Evolutionary conservation across 176 grass and related monocot species (phyloP).

Genomic region (Hsuehochloa calcarea): DNA sequence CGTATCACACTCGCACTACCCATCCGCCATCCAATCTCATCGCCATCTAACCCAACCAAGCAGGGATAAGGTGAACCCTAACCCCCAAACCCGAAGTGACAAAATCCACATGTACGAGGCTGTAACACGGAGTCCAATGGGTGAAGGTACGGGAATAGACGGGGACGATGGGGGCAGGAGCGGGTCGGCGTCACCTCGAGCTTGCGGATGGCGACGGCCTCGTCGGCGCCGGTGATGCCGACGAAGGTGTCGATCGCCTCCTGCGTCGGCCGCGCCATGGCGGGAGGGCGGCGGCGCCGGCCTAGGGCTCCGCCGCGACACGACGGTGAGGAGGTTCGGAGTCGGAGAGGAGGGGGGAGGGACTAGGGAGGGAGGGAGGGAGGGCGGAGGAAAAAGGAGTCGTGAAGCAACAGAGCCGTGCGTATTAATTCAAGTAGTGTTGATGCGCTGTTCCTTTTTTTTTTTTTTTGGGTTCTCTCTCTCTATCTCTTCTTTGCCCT

Average conservation of each 20-base stretch:
- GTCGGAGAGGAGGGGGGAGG: background rate
- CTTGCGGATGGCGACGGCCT: conserved; percentile 62
- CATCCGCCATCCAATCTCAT: background rate
- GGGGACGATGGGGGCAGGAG: background rate
- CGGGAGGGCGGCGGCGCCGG: background rate
- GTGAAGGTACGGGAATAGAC: background rate
- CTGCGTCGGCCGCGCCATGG: conserved; percentile 57
- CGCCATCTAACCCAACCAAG: background rate
- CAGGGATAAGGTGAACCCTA: conserved; percentile 28
- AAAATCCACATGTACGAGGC: background rate
- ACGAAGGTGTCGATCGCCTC: conserved; percentile 89
- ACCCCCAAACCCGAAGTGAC: background rate
- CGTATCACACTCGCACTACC: background rate
- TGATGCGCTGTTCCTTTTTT: conserved; percentile 9
- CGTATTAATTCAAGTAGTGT: conserved; percentile 9
- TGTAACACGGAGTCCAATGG: background rate
- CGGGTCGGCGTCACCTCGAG: conserved; percentile 62
- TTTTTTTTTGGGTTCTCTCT: background rate
- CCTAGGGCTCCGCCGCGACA: background rate
- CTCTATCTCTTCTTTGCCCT: background rate
- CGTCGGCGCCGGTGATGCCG: conserved; percentile 70
- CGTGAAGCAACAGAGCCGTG: conserved; percentile 32
- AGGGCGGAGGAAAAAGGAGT: conserved; percentile 19
- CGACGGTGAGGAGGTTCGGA: conserved; percentile 20
- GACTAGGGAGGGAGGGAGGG: background rate